A percentile compares a stretch with the other conserved stretches of the same genome.
Conservation (phyloP, 352 stramenopile genomes). For the Nothophytophthora sp. region DNA sequence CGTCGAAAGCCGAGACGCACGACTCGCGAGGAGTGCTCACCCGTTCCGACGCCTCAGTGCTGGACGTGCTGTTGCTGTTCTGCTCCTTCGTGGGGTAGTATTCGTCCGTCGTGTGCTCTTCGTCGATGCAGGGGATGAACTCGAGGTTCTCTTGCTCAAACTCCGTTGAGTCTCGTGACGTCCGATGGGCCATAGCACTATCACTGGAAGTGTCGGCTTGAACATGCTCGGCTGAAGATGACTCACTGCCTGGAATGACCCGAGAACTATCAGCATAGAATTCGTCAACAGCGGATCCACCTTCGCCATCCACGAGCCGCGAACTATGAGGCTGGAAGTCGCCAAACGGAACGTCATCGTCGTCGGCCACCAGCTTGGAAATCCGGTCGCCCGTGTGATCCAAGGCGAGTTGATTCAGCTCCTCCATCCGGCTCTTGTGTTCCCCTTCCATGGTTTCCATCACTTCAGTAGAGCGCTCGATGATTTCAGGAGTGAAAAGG, state of each 20-base stretch:
- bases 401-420: conserved; percentile 26
- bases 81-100: conserved; percentile 8
- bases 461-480: conserved; percentile 26
- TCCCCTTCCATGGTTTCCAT: conserved; percentile 31
- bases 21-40: conserved; percentile 21
- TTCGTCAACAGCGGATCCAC: conserved; percentile 21
- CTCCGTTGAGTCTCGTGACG: conserved; percentile 11
- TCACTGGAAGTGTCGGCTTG: conserved; percentile 6
- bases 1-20: conserved; percentile 33
- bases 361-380: too few species aligned
- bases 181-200: conserved; percentile 9
- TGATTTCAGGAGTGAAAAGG: conserved; percentile 34
- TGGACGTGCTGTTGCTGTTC: conserved; percentile 22
- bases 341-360: conserved; percentile 1
- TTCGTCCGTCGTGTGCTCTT: conserved; percentile 15
- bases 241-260: conserved; percentile 9
- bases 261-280: conserved; percentile 20
- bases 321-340: conserved; percentile 22
- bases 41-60: conserved; percentile 24
- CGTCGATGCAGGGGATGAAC: conserved; percentile 15
- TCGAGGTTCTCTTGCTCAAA: conserved; percentile 16
- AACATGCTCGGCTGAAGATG: conserved; percentile 14
- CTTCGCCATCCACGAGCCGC: conserved; percentile 24
- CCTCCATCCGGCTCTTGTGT: conserved; percentile 23
- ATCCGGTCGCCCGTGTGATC: too few species aligned